These are phyloP conservation scores for Pterocarpus santalinus DNA, from an alignment of 306 rosid species.

Conservation along the genomic window DNA sequence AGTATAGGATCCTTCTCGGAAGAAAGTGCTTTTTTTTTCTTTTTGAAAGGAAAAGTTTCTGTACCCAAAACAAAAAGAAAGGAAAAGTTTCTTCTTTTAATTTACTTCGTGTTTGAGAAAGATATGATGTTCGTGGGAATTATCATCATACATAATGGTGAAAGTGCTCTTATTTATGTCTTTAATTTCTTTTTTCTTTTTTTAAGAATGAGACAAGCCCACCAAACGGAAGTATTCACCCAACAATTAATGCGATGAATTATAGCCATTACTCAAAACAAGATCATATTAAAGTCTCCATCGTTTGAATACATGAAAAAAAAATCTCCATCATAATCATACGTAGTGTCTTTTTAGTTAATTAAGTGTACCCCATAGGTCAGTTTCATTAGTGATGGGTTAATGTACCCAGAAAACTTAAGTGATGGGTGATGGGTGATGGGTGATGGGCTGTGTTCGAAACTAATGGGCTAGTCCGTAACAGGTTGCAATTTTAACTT, in stretches of 20 bases:
- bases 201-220: slow-evolving; percentile 32
- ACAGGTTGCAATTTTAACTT: no score
- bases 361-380: not conserved
- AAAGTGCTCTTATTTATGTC: not conserved
- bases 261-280: slow-evolving; percentile 11
- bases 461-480: no score
- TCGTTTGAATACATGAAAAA: not conserved
- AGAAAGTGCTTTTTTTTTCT: slow-evolving; percentile 38
- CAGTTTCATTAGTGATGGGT: not conserved
- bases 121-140: slow-evolving; percentile 39
- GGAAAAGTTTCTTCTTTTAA: slow-evolving; percentile 46
- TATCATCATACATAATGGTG: slow-evolving; percentile 16
- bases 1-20: slow-evolving; percentile 62
- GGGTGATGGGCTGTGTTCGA: no score
- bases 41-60: slow-evolving; percentile 23
- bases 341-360: not conserved
- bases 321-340: no score
- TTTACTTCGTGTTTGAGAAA: slow-evolving; percentile 42
- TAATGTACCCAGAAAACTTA: no score
- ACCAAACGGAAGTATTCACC: slow-evolving; percentile 38
- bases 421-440: no score
- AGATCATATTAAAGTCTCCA: slow-evolving; percentile 26
- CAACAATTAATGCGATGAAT: slow-evolving; percentile 19
- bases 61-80: slow-evolving; percentile 31
- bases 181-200: not conserved